phyloP scores from a whole-genome alignment of 2,329 filamentous ascomycete genomes.

The Scopulariopsis brevicaulis region DNA sequence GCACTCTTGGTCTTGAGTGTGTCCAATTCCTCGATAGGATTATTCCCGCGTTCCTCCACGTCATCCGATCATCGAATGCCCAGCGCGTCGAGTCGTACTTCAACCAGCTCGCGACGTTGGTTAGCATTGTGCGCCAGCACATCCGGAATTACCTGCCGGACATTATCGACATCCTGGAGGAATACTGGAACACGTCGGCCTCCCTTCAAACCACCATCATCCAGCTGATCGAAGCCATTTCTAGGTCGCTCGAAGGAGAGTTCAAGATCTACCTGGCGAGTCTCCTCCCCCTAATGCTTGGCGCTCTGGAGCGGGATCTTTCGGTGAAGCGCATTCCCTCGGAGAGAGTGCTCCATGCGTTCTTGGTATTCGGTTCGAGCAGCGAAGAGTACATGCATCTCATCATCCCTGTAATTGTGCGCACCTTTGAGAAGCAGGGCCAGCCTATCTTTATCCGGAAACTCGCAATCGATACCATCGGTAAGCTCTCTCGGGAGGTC shows the following conservation, averaged over 20 bases:
- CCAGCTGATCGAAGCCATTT: constrained; percentile 85
- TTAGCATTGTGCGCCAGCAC: constrained; percentile 92
- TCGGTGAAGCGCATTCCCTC: constrained; percentile 69
- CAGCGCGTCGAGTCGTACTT: constrained; percentile 89
- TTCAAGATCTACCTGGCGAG: constrained; percentile 94
- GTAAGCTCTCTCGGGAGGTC: constrained; percentile 87
- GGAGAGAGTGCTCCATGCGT: constrained; percentile 85
- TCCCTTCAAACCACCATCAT: constrained; percentile 86
- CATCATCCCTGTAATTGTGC: constrained; percentile 90
- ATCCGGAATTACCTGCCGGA: constrained; percentile 83
- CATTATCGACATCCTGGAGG: constrained; percentile 76
- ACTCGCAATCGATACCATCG: constrained; percentile 86
- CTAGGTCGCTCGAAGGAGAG: constrained; percentile 86
- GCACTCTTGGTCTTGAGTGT: constrained; percentile 89
- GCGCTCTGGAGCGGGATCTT: constrained; percentile 78
- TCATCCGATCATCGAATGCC: constrained; percentile 71
- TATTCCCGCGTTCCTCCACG: constrained; percentile 82
- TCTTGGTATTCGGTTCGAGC: constrained; percentile 90
- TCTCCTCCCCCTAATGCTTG: constrained; percentile 85
- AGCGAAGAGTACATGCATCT: constrained; percentile 99
- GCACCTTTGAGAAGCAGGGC: constrained; percentile 81
- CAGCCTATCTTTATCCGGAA: constrained; percentile 73
- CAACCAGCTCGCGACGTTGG: constrained; percentile 86
- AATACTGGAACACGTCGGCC: constrained; percentile 77
- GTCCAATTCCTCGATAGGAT: constrained; percentile 91